Evolutionary conservation across 1,284 basidiomycete genomes (phyloP), one percentile per base, ranked within the genome.

Genomic region (Grifola frondosa): DNA sequence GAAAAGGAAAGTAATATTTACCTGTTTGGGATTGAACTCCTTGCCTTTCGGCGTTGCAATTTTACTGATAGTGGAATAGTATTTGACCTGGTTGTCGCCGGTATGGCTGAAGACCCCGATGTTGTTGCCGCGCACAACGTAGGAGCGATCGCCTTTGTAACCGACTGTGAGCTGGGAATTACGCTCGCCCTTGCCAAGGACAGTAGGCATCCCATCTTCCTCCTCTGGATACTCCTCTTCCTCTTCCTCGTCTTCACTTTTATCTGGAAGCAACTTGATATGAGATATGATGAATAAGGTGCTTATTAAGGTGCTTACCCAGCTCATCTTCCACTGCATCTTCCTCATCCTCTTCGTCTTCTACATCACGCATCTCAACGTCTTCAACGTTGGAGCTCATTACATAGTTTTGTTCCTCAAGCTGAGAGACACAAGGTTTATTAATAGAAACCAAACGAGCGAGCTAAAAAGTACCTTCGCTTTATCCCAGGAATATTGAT

Each of bases 81-180:
- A 97, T 63, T 90, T 88, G 62, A 97, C 81, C 56, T 84, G 74
- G 57, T 86, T 79, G 44, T 91, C 88, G 26, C 76, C 79, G 6
- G 82, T 78, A 63, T 93, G 89, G 52, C 81, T 85, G 72, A 99
- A 99, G n/a, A 98, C 93, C 15, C 97, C 97, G 51, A 99, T 97
- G 66, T 90, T 94, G 68, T 89, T 88, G 28, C 95, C 96, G 30
- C 97, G 86, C 17, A 95, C 88, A 46, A 99, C 96, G 58, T 96
- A 98, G 10, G 96, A 95, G 28, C 93, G 78, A 60, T 97, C 93
- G 52, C 94, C 91, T 69, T 93, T 96, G 77, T 97, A 96, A 5
- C 97, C 97, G 32, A 99, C 87, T 3, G 91, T 91, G 24, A 99
- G 78, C 56, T 94, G 88, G 25, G 91, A 90, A 67, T 99, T 98